phyloP scores from a whole-genome alignment of 305 asterid species.

The Fraxinus floribunda region DNA sequence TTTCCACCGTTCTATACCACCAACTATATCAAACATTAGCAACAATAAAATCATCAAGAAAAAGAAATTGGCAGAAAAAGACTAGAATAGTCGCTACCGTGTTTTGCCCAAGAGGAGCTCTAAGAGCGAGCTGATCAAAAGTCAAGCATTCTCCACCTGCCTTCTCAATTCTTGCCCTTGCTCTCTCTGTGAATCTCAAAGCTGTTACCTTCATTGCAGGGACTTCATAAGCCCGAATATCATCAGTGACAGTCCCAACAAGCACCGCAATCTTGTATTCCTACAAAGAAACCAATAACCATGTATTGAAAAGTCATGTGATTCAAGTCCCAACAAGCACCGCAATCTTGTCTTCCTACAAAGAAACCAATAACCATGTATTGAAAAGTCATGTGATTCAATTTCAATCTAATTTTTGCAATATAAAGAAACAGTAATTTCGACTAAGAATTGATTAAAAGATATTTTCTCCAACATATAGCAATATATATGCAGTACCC shows the following conservation, averaged over 20 bases:
- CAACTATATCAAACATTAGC: neutral
- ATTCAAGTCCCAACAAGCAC: neutral
- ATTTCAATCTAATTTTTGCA: no score
- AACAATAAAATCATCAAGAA: neutral
- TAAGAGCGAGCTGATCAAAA: conserved; percentile 76
- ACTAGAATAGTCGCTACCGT: conserved; percentile 41
- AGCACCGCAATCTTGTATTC: conserved; percentile 78
- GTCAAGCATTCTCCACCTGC: conserved; percentile 52
- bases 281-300: conserved; percentile 26
- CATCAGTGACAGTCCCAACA: conserved; percentile 83
- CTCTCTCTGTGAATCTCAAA: conserved; percentile 77
- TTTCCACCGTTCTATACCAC: neutral
- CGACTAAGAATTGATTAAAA: no score
- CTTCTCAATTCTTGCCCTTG: conserved; percentile 95
- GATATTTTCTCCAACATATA: no score
- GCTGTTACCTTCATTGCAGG: conserved; percentile 75
- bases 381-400: no score
- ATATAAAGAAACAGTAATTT: no score
- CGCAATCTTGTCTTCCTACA: no score
- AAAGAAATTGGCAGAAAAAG: neutral
- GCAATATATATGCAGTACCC: no score
- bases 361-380: no score
- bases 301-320: neutral
- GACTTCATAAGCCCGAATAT: conserved; percentile 60
- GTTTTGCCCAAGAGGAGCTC: conserved; percentile 94